Evolutionary conservation across 2,329 filamentous ascomycete species (phyloP).

Genomic region (Byssochlamys sp.): DNA sequence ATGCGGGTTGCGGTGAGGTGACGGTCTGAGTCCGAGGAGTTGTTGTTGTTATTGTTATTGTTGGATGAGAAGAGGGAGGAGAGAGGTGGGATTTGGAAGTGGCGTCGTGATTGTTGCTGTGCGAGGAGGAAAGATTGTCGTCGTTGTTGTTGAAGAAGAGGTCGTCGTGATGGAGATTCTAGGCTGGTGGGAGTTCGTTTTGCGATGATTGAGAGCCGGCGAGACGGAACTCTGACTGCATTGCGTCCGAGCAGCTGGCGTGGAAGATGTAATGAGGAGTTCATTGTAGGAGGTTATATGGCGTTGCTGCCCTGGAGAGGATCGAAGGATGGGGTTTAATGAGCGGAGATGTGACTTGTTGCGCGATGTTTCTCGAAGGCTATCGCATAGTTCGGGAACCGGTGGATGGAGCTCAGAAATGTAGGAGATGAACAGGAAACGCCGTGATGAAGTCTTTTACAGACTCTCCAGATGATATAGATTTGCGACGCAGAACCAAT

Average conservation of each 20-base stretch:
- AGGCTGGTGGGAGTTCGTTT: not conserved
- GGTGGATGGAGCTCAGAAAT: not conserved
- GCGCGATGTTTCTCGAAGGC: not conserved
- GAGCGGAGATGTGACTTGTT: not conserved
- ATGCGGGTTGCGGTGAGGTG: constrained; percentile 63
- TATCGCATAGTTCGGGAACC: not conserved
- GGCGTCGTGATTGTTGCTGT: constrained; percentile 6
- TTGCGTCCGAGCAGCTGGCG: not conserved
- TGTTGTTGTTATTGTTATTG: constrained; percentile 11
- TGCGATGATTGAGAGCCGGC: not conserved
- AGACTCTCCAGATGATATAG: not conserved
- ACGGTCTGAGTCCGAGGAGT: constrained; percentile 43
- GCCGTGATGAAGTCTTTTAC: not conserved
- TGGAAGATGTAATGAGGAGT: not conserved
- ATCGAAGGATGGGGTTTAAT: not conserved
- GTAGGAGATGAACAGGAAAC: not conserved
- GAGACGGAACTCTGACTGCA: not conserved
- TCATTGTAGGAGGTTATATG: not conserved
- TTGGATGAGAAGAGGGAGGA: constrained; percentile 18
- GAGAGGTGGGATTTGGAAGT: constrained; percentile 20
- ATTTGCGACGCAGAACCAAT: not conserved
- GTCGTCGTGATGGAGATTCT: not conserved
- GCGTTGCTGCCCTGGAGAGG: not conserved
- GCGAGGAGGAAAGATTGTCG: constrained; percentile 1
- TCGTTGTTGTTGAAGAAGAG: constrained; percentile 1